These are phyloP conservation scores for Candida qinlingensis DNA, from an alignment of 805 yeast species.

Conservation along the genomic window DNA sequence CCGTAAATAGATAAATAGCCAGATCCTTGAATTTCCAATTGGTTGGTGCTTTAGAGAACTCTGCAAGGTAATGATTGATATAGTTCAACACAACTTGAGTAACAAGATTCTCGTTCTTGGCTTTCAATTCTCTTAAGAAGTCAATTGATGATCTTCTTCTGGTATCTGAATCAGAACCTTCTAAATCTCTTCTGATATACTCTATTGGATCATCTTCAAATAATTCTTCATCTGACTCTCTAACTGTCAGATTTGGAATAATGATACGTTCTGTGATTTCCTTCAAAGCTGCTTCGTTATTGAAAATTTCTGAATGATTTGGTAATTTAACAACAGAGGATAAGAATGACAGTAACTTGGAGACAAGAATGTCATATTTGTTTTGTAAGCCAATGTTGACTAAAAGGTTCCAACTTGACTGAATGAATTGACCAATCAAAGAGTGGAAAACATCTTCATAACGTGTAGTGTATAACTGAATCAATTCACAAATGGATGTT, in stretches of 20 bases:
- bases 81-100: constrained; percentile 72
- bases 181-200: constrained; percentile 86
- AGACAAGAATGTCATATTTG: constrained; percentile 80
- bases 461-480: constrained; percentile 81
- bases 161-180: constrained; percentile 91
- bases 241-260: constrained; percentile 79
- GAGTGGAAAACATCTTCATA: constrained; percentile 90
- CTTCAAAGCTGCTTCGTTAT: constrained; percentile 55
- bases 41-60: constrained; percentile 36
- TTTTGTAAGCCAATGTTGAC: constrained; percentile 60
- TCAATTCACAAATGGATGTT: constrained; percentile 77
- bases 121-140: constrained; percentile 80
- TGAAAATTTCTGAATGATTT: constrained; percentile 60
- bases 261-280: constrained; percentile 80
- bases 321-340: constrained; percentile 75
- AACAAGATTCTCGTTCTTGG: constrained; percentile 64
- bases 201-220: constrained; percentile 98
- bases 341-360: constrained; percentile 73
- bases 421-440: constrained; percentile 70
- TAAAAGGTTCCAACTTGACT: constrained; percentile 75
- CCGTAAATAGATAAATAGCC: constrained; percentile 78
- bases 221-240: constrained; percentile 85
- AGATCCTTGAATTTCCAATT: constrained; percentile 87
- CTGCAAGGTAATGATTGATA: constrained; percentile 59
- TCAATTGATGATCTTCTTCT: constrained; percentile 92